Evolutionary conservation across 257 asterid species (phyloP), one percentile per base, ranked within the genome.

Genomic region (Hygrophila difformis): DNA sequence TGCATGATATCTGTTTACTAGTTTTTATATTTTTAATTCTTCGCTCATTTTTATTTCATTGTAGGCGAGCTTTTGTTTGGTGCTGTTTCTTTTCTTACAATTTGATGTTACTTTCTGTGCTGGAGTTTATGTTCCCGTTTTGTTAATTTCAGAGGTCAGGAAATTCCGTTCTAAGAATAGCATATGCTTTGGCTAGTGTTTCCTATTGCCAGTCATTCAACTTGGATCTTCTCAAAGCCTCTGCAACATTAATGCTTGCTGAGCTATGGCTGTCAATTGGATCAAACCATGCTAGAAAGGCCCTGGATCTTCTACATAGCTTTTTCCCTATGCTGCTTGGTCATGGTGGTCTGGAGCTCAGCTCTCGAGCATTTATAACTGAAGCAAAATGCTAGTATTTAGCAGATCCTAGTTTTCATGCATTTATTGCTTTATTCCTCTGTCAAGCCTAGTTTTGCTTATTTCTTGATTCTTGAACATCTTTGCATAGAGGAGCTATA

Each of bases 211-310:
- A 91, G 57, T 82, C 96, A 34, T 82, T 82, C 63, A 91, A 91
- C 65, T 64, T 86, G 72, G 98, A 91, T 69, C 96, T 91, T 71
- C 96, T 91, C 39, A 79, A 80, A 64, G 94, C 94, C 61, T 79
- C 96, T 24, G 95, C 92, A 44, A 85, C 86, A 14, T 70, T 91
- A 49, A 71, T 83, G 26, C 64, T 91, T 56, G 91, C 98, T 18
- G 94, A 91, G 75, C 60, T 85, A 40, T 91, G 94, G 96, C 96
- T 86, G 54, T 73, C 84, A 26, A 92, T 89, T 47, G 98, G 98
- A 51, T 66, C 96, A 49, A 68, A 70, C 56, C 96, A 91, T 69
- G 82, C 93, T 20, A 82, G 63, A 57, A 80, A 81, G 50, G 93
- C 93, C 49, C 68, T 91, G 66, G 62, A 79, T 61, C 96, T 86